Percentiles rank a stretch among this genome's conserved stretches.
Evolutionary conservation across 2,329 filamentous ascomycete species (phyloP).

Genomic region (Cytospora mali): DNA sequence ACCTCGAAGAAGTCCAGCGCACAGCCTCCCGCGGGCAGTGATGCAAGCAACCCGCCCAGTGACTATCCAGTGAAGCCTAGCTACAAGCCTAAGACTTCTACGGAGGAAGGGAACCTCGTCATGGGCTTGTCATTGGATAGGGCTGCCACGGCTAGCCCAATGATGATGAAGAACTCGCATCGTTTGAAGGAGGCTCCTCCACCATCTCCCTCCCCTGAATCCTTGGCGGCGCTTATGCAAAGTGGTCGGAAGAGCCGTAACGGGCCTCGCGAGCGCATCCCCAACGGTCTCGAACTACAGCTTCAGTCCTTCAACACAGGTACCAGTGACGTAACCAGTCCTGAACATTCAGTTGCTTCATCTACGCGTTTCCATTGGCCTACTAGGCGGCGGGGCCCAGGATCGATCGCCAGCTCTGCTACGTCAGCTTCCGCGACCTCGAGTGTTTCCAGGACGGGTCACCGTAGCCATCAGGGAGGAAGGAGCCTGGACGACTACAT

Average conservation of each 20-base stretch:
- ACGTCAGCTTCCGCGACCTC: slow-evolving; percentile 59
- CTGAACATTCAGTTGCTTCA: slow-evolving; percentile 57
- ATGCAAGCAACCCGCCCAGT: slow-evolving; percentile 28
- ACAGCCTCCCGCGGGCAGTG: slow-evolving; percentile 17
- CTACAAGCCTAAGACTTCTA: slow-evolving; percentile 42
- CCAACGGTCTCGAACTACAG: slow-evolving; percentile 67
- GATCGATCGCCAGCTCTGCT: slow-evolving; percentile 59
- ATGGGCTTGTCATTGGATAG: slow-evolving; percentile 57
- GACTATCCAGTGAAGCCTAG: slow-evolving; percentile 30
- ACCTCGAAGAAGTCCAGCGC: slow-evolving; percentile 31
- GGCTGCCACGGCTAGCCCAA: slow-evolving; percentile 68
- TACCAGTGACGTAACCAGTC: slow-evolving; percentile 56
- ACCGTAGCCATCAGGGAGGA: slow-evolving; percentile 58
- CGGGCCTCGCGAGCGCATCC: slow-evolving; percentile 77
- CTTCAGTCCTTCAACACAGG: slow-evolving; percentile 60
- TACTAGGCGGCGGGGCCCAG: slow-evolving; percentile 54
- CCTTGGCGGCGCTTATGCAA: slow-evolving; percentile 64
- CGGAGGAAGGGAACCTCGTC: slow-evolving; percentile 46
- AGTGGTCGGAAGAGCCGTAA: slow-evolving; percentile 63
- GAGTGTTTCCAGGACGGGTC: slow-evolving; percentile 50
- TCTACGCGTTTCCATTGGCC: slow-evolving; percentile 60
- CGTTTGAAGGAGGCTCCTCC: slow-evolving; percentile 55
- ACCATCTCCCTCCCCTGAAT: slow-evolving; percentile 69
- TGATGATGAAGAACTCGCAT: slow-evolving; percentile 59
- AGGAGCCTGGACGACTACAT: slow-evolving; percentile 82